Evolutionary conservation across 371 early-diverging fungal species (phyloP), one percentile per base, ranked within the genome.

Genomic region (Conidiobolus incongruus): DNA sequence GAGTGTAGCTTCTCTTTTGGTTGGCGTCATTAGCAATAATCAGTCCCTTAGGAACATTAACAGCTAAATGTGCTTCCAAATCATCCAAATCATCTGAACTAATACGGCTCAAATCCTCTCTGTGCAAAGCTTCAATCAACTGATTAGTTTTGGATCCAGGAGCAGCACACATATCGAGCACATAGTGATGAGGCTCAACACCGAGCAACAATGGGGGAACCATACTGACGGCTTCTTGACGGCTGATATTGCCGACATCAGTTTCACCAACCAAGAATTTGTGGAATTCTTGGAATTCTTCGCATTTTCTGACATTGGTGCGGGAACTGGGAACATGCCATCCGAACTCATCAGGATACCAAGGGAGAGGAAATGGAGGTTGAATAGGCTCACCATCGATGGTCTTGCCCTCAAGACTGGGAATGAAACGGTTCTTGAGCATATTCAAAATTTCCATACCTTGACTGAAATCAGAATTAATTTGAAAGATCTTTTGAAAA

Each of bases 181-280:
- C 66, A 54, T 54, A 65, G 54, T 94, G 90, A 47, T 83, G 66
- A n/a, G 89, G 77, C 54, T 87, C 59, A n/a, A 98, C 78, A 49
- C 93, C 87, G 56, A 99, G 66, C n/a, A 98, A 58, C 47, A 89
- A 59, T 20, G 88, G 85, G 17, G 99, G 99, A 42, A 98, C 81
- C 98, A 98, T 98, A 60, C 86, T 84, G 35, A 98, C 99, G 10
- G 84, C 81, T 53, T 98, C 99, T 62, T 98, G 98, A 35, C 98
- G 68, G 54, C 84, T 86, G 44, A 98, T 80, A 55, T 90, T 86
- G 47, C 98, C 97, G 4, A 81, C 75, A 60, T 92, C 91, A 2
- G 91, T 87, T 53, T 93, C 93, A 6, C 89, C 67, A 33, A 92
- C 89, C 50, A 96, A 66, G 59, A 89, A 96, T 48, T 75, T 60